Percentiles rank a stretch among this genome's conserved stretches.
Evolutionary conservation across 257 asterid genomes (phyloP).

Genomic region (Verbena officinalis): DNA sequence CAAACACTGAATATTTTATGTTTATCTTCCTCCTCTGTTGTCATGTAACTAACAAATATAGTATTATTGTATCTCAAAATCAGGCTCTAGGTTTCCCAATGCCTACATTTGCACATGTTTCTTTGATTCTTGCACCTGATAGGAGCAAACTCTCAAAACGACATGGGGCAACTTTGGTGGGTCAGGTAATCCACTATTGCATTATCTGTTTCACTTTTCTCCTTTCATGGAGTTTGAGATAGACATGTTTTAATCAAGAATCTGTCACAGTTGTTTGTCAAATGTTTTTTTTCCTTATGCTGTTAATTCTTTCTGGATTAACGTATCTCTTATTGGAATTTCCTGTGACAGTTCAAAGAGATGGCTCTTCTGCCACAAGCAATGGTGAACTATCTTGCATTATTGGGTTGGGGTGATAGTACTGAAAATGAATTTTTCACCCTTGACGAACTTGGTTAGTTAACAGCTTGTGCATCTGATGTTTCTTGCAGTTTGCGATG

Average conservation of each 20-base stretch:
- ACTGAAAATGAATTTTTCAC: slow-evolving; percentile 90
- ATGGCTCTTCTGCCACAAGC: slow-evolving; percentile 90
- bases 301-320: slow-evolving; percentile 23
- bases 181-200: slow-evolving; percentile 64
- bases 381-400: slow-evolving; percentile 92
- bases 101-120: slow-evolving; percentile 96
- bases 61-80: slow-evolving; percentile 17
- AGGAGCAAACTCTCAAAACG: slow-evolving; percentile 95
- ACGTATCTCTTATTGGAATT: slow-evolving; percentile 28
- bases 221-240: slow-evolving; percentile 23
- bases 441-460: slow-evolving; percentile 85
- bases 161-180: slow-evolving; percentile 98
- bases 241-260: slow-evolving; percentile 1
- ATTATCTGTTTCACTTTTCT: slow-evolving; percentile 23
- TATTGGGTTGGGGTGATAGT: slow-evolving; percentile 99
- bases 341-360: slow-evolving; percentile 75
- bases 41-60: slow-evolving; percentile 36
- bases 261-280: slow-evolving; percentile 4
- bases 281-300: not conserved
- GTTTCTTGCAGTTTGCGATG: slow-evolving; percentile 29
- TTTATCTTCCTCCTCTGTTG: slow-evolving; percentile 24
- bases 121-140: slow-evolving; percentile 95
- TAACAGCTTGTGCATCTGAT: slow-evolving; percentile 22
- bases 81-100: slow-evolving; percentile 87
- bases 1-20: slow-evolving; percentile 13